Evolutionary conservation across 2,329 filamentous ascomycete genomes (phyloP).

Genomic region (Trichoderma pleuroti): DNA sequence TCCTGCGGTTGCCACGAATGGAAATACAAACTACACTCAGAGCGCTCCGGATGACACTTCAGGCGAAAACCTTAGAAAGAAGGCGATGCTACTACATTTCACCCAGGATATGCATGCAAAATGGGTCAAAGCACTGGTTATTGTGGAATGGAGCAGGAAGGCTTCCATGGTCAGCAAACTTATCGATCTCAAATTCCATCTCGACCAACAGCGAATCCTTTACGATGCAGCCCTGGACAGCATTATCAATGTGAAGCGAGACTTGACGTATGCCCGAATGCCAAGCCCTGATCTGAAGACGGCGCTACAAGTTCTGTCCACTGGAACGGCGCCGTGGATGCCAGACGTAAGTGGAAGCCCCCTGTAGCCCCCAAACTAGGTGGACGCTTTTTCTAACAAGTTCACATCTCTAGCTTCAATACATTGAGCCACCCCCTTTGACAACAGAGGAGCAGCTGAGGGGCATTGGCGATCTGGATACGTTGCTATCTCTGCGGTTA

Average conservation of each 20-base stretch:
- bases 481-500: conserved; percentile 75
- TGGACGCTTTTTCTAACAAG: background rate
- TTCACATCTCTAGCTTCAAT: conserved; percentile 57
- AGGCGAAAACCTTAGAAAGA: conserved; percentile 69
- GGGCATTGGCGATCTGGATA: conserved; percentile 78
- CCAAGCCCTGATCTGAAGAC: conserved; percentile 90
- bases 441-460: conserved; percentile 68
- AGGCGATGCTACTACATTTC: conserved; percentile 70
- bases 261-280: conserved; percentile 68
- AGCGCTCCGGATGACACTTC: conserved; percentile 53
- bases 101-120: conserved; percentile 75
- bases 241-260: conserved; percentile 69
- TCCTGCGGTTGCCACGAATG: conserved; percentile 48
- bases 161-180: conserved; percentile 76
- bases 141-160: conserved; percentile 84
- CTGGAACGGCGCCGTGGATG: conserved; percentile 72
- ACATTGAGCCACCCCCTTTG: conserved; percentile 69
- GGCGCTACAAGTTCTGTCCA: conserved; percentile 78
- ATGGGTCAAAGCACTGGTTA: conserved; percentile 89
- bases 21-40: conserved; percentile 38
- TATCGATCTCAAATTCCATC: conserved; percentile 79
- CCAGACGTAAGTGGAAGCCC: conserved; percentile 59
- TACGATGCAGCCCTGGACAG: conserved; percentile 60
- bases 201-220: conserved; percentile 58
- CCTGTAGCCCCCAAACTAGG: conserved; percentile 30